Percentiles rank a stretch among this genome's conserved stretches.
Evolutionary conservation across 306 rosid genomes (phyloP).

Genomic region (Cucurbita pepo): DNA sequence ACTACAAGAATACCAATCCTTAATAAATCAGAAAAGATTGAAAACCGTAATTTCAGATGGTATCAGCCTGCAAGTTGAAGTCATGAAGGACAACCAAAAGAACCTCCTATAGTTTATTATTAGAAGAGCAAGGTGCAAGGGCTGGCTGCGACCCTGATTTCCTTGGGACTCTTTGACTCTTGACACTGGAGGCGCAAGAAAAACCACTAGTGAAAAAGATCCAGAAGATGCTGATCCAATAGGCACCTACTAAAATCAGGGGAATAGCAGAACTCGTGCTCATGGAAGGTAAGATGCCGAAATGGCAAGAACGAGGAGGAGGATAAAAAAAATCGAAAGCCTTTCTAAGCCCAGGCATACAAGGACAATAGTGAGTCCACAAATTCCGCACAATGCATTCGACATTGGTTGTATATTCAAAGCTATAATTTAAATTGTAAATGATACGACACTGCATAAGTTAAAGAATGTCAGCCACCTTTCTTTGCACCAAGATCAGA

Average conservation of each 20-base stretch:
- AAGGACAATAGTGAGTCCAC: not conserved
- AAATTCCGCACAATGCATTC: not conserved
- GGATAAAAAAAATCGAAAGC: too few species aligned
- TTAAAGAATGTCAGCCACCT: slow-evolving; percentile 22
- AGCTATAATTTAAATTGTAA: not conserved
- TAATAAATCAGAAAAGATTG: not conserved
- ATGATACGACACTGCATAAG: not conserved
- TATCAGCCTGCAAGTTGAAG: not conserved
- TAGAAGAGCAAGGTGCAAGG: too few species aligned
- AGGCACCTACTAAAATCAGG: too few species aligned
- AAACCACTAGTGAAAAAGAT: too few species aligned
- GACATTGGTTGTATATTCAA: not conserved
- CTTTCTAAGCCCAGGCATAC: not conserved
- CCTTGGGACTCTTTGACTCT: too few species aligned
- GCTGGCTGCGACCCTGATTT: too few species aligned
- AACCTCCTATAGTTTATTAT: not conserved
- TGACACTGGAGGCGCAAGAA: too few species aligned
- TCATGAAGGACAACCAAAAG: not conserved
- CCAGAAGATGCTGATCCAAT: too few species aligned
- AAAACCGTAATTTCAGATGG: not conserved
- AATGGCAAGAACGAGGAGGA: too few species aligned
- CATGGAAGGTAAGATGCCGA: too few species aligned
- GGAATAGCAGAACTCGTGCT: too few species aligned
- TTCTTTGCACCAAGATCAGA: slow-evolving; percentile 54
- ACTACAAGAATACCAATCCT: not conserved